Evolutionary conservation across 345 rosid genomes (phyloP), one percentile per base, ranked within the genome.

Genomic region (Gossypium turneri): DNA sequence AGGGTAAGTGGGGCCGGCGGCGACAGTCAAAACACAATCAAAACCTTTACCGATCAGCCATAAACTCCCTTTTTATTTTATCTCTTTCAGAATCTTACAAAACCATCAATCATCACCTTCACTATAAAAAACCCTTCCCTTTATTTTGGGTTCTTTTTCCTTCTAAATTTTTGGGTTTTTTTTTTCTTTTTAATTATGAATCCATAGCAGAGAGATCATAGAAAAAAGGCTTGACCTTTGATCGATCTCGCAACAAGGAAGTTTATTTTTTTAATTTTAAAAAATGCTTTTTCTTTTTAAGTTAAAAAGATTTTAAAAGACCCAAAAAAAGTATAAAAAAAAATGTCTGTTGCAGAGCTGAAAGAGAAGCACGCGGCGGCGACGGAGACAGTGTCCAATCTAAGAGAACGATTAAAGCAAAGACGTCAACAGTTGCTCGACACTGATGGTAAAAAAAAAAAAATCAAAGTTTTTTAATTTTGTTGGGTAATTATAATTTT

Each of bases 271-370:
- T 16, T 19, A 19, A 66, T 19, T 51, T 2, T 2, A 50, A 68
- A 66, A 50, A 68, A 25, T 69, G 64, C 41, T 78, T 64, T 34
- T 73, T 41, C 57, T 19, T 65, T 51, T 17, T 2, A 8, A 12
- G 19, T n/a, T 20, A 20, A 19, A 43, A 43, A 44, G 7, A 24
- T 47, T 16, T 72, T 7, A 64, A 19, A 27, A 50, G 70, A 81
- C 10, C 12, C 10, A 78, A 51, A 75, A 11, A 57, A 73, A 72
- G 45, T 55, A 29, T 52, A 47, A 45, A 76, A 63, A 61, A 71
- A 64, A 79, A 91, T 93, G 99, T 93, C 98, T 16, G 94, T 88
- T 55, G 77, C 90, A 59, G 97, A 95, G 84, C 88, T 95, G 74
- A 95, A 89, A 81, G 98, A 92, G 84, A 93, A 92, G 60, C 98